Base-by-base conservation (phyloP, 257 asterid species). In the Paraleonurus japonicus region DNA sequence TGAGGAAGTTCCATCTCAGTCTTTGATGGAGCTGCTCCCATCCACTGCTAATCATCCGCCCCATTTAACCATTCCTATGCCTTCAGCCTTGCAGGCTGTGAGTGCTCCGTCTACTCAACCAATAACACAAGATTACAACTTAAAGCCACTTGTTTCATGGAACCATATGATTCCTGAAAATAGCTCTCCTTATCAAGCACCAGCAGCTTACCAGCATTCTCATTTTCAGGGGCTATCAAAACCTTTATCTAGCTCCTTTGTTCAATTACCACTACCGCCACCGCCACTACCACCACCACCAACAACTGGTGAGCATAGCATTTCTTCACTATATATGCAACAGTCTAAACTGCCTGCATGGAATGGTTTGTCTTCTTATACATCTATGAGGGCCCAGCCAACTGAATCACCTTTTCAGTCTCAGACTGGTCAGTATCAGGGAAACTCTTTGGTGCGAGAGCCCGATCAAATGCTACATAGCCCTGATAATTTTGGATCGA, bases 181-280 rank as follows among this genome's bases (percentile, higher is more conserved):
- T 58, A 48, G 28, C 57, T 71, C 84, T 43, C 76, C 78, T 24
- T 80, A 84, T 83, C 90, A 77, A 80, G 81, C 85, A 67, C 87
- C 95, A 47, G 60, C 77, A 65, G 67, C 85, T 81, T 83, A 79
- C 71, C 86, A 85, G 19, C 85, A 78, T 61, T 62, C 89, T 80
- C 85, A 81, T 62, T 84, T 81, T 37, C 75, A 82, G 74, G 78
- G 72, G 61, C 85, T 83, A 28, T 67, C 81, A 61, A 88, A 74
- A 61, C 74, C 83, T 16, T 75, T 80, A 59, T 75, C 88, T 75
- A 85, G 72, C 80, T 80, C 83, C 22, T 61, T 71, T 82, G 65
- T 81, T 76, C 87, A 85, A 39, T 92, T 90, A 7, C 86, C 94
- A 17, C 92, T 88, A 7, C 88, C 88, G 20, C 78, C 74, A n/a